phyloP scores from a whole-genome alignment of 345 rosid species.

The Turnera subulata region DNA sequence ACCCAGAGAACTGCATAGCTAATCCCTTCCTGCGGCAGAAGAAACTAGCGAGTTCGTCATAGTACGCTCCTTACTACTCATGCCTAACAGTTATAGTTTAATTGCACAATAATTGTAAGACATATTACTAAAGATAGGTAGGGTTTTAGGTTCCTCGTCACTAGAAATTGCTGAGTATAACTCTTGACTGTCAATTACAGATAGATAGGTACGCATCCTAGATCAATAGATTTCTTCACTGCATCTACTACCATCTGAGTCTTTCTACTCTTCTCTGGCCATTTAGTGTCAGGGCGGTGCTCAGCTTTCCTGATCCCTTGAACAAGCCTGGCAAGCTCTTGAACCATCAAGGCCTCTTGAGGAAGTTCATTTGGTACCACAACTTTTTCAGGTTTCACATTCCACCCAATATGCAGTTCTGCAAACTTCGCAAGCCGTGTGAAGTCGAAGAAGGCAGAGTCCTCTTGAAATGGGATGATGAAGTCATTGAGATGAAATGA shows the following conservation, averaged over 20 bases:
- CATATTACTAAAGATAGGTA: no score
- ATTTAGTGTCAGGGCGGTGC: conserved; percentile 31
- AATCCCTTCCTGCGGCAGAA: no score
- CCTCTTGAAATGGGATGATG: conserved; percentile 52
- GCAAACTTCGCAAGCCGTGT: conserved; percentile 46
- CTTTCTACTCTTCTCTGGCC: conserved; percentile 60
- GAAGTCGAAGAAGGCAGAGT: conserved; percentile 41
- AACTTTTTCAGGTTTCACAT: conserved; percentile 42
- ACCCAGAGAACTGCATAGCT: no score
- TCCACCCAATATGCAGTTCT: conserved; percentile 65
- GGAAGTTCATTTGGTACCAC: conserved; percentile 35
- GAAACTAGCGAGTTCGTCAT: no score
- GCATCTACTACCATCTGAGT: conserved; percentile 62
- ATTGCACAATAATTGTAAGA: no score
- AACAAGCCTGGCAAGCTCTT: conserved; percentile 41
- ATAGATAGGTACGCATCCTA: conserved; percentile 46
- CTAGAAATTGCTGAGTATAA: no score
- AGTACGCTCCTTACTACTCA: no score
- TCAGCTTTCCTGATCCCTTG: conserved; percentile 24
- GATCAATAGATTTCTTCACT: conserved; percentile 52
- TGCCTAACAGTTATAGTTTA: no score
- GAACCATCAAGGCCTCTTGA: conserved; percentile 62
- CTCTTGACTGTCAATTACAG: conserved; percentile 13
- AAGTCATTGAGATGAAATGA: conserved; percentile 48
- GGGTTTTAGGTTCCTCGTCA: no score